Percentiles rank a stretch among this genome's conserved stretches.
These are phyloP conservation scores for Talaromyces liani DNA, from an alignment of 495 filamentous ascomycete genomes.

Conservation along the genomic window DNA sequence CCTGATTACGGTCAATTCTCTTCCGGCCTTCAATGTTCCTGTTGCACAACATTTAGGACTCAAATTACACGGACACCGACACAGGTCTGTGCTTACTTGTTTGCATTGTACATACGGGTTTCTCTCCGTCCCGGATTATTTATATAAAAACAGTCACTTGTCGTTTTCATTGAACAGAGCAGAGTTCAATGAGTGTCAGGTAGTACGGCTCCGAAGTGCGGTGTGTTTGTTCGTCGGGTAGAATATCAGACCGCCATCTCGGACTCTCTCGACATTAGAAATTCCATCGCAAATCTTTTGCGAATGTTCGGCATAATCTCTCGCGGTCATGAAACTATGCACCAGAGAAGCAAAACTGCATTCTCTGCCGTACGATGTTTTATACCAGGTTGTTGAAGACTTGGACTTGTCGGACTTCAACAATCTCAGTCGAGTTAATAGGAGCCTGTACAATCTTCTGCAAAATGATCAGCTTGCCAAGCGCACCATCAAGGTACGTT, in stretches of 20 bases:
- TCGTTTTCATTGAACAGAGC: not conserved
- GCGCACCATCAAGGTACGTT: conserved; percentile 49
- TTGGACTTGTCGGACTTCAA: conserved; percentile 36
- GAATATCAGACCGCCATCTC: not conserved
- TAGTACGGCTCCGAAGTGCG: not conserved
- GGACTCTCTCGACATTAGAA: not conserved
- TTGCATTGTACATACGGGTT: not conserved
- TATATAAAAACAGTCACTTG: not conserved
- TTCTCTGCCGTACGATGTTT: conserved; percentile 55
- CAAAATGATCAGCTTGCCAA: conserved; percentile 56
- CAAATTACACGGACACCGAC: not conserved
- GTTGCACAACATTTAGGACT: not conserved
- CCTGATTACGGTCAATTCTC: not conserved
- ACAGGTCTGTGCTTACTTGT: not conserved
- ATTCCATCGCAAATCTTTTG: not conserved
- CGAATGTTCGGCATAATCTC: not conserved
- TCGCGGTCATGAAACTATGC: conserved; percentile 14
- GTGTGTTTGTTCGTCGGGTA: not conserved
- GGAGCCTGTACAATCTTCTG: conserved; percentile 43
- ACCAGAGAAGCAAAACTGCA: conserved; percentile 20
- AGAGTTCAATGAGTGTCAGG: not conserved
- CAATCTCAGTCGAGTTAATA: conserved; percentile 43
- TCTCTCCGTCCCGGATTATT: too few relatives aligned
- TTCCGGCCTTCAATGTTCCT: not conserved
- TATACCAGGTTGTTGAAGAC: conserved; percentile 45